Percentiles rank a stretch among this genome's conserved stretches.
phyloP scores from a whole-genome alignment of 164 flowering plant genomes.

The Chimonanthus salicifolius region DNA sequence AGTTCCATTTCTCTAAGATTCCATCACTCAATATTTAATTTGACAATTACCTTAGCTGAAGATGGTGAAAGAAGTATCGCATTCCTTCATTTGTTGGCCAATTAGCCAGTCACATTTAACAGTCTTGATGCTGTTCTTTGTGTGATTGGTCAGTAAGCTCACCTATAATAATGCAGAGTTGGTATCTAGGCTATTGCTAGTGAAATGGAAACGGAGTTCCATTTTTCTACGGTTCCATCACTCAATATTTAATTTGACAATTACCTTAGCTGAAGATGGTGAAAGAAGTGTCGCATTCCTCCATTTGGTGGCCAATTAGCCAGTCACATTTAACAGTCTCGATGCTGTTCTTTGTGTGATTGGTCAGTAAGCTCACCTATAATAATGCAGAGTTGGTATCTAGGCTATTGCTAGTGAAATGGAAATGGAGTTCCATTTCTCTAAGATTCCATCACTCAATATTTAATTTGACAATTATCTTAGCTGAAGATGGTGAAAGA shows the following conservation, averaged over 20 bases:
- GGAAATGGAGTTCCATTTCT: not conserved
- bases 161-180: not conserved
- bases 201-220: not conserved
- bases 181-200: not conserved
- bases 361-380: not conserved
- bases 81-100: not conserved
- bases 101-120: not conserved
- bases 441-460: not conserved
- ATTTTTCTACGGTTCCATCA: not conserved
- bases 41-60: too few relatives aligned
- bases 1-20: conserved; percentile 10
- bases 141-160: not conserved
- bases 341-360: not conserved
- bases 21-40: conserved; percentile 7
- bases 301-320: conserved; percentile 3
- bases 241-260: not conserved
- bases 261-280: too few relatives aligned
- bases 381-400: not conserved
- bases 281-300: too few relatives aligned
- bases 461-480: not conserved
- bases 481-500: not conserved
- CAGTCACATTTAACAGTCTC: not conserved
- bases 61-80: too few relatives aligned
- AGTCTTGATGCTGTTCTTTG: not conserved
- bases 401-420: not conserved